Base-by-base conservation (phyloP, 2,329 filamentous ascomycete genomes). In the Microcyclospora pomicola region DNA sequence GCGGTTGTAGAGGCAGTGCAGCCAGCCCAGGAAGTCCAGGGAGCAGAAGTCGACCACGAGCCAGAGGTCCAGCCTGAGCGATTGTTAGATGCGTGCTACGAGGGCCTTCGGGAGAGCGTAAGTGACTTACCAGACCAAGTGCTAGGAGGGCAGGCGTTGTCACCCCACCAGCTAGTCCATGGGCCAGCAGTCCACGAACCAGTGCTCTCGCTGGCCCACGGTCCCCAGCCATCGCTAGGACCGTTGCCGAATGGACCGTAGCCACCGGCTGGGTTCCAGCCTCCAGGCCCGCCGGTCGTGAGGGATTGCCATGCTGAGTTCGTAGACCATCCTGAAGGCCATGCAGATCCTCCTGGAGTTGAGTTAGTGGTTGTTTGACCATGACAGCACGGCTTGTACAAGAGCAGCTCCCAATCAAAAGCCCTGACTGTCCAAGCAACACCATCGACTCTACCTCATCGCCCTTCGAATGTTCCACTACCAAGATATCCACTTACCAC, bases 121-220 rank as follows among this genome's bases (percentile, higher is more conserved):
- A 34, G 2, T 13, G n/a, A 43, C 49, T 42, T 34, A 53, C 50
- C 52, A 36, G 43, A 46, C 56, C 56, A 59, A 14, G 55, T 58
- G 37, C 41, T 49, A 3, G 43, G 46, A 9, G 56, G 56, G 41
- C 56, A 59, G 5, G 46, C 54, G 30, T 42, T 39, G 27, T 49
- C 51, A 12, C 55, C 55, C 56, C 56, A 59, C 56, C 56, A 59
- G 16, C 39, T 45, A 10, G 56, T 59, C 56, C 56, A 59, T 2
- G 55, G 49, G 9, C 55, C 56, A 6, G 40, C 37, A 3, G 54
- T 57, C 52, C 55, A 58, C 9, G 46, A 40, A 19, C 54, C 50
- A 15, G 36, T 45, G 16, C 36, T 39, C 29, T 35, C 13, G 29
- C 42, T 48, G 5, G 44, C 46, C 55, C 55, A 58, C 9, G 53